Evolutionary conservation across 441 rosid genomes (phyloP).

Genomic region (Croton laevigatus): DNA sequence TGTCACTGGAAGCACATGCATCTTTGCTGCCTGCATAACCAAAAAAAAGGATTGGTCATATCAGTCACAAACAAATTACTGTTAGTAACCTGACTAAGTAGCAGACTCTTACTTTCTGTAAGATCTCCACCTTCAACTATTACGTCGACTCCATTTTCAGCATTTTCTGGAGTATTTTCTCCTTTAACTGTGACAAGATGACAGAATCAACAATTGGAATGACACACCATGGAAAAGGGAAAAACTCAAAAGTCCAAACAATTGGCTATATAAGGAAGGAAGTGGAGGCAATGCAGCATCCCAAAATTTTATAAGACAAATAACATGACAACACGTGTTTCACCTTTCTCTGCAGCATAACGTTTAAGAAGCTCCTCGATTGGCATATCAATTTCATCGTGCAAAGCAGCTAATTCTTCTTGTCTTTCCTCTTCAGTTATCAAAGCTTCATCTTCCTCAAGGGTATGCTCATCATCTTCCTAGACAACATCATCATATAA

Average conservation of each 20-base stretch:
- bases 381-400: conserved; percentile 77
- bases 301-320: not conserved
- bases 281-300: conserved; percentile 2
- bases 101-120: conserved; percentile 40
- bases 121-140: conserved; percentile 35
- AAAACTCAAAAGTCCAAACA: not conserved
- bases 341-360: conserved; percentile 60
- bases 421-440: conserved; percentile 83
- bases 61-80: conserved; percentile 31
- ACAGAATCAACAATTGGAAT: conserved; percentile 19
- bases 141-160: conserved; percentile 34
- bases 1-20: conserved; percentile 37
- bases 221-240: not conserved
- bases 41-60: conserved; percentile 19
- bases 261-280: not conserved
- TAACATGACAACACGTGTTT: conserved; percentile 18
- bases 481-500: conserved; percentile 44
- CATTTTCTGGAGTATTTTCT: conserved; percentile 47
- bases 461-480: conserved; percentile 97
- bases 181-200: conserved; percentile 41
- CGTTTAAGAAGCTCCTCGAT: conserved; percentile 80
- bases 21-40: conserved; percentile 46
- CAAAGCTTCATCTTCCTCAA: conserved; percentile 93
- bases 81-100: conserved; percentile 25
- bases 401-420: conserved; percentile 92